phyloP scores from a whole-genome alignment of 2,329 filamentous ascomycete genomes.

The Sphaerulina populicola region DNA sequence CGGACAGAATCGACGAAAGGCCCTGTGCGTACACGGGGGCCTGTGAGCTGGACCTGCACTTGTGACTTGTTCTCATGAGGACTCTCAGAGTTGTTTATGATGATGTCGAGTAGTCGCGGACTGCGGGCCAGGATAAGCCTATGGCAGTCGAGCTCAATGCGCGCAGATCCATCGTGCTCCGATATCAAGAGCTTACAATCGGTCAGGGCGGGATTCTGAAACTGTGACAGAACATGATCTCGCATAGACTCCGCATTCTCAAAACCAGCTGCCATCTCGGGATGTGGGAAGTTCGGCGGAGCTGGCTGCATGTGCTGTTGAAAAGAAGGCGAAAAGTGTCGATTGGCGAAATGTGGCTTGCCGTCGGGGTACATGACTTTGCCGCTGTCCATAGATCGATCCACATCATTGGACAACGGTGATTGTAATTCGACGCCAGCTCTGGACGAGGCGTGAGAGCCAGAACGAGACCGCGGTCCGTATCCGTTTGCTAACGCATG shows the following conservation, averaged over 20 bases:
- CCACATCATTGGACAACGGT: slow-evolving; percentile 12
- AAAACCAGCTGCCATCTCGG: slow-evolving; percentile 18
- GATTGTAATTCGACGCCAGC: slow-evolving; percentile 20
- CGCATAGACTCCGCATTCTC: slow-evolving; percentile 29
- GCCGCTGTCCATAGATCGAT: slow-evolving; percentile 10
- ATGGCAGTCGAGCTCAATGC: slow-evolving; percentile 25
- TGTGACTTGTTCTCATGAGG: slow-evolving; percentile 15
- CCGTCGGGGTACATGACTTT: slow-evolving; percentile 12
- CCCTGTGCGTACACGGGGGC: slow-evolving; percentile 19
- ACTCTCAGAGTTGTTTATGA: slow-evolving; percentile 15
- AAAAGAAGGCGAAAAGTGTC: slow-evolving; percentile 10
- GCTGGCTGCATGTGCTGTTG: slow-evolving; percentile 15
- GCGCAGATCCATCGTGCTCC: slow-evolving; percentile 18
- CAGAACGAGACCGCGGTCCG: slow-evolving; percentile 20
- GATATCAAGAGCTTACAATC: slow-evolving; percentile 30
- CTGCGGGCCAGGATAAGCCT: slow-evolving; percentile 29
- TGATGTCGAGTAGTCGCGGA: slow-evolving; percentile 22
- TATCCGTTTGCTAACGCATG: slow-evolving; percentile 15
- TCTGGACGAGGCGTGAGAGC: slow-evolving; percentile 23
- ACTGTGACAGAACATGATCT: slow-evolving; percentile 25
- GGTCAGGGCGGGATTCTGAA: slow-evolving; percentile 24
- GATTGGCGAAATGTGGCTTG: slow-evolving; percentile 10
- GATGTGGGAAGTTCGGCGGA: slow-evolving; percentile 17
- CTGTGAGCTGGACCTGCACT: slow-evolving; percentile 15
- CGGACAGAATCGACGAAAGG: slow-evolving; percentile 27